Evolutionary conservation across 495 filamentous ascomycete genomes (phyloP).

Genomic region (Margaritispora aquatica): DNA sequence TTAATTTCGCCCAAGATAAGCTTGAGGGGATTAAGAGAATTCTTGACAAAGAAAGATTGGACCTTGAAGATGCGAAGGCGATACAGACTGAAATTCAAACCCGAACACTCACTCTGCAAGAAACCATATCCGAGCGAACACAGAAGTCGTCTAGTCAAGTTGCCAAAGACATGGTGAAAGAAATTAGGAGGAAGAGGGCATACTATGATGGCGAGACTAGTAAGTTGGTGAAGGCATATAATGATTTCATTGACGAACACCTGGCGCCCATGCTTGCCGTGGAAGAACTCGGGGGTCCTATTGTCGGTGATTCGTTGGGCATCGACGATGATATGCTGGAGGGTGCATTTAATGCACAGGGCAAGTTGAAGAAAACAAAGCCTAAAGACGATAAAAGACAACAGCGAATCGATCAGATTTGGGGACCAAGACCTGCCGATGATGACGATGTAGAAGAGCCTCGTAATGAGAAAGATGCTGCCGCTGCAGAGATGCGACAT

Average conservation of each 20-base stretch:
- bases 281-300: constrained; percentile 79
- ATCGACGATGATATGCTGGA: constrained; percentile 51
- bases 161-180: constrained; percentile 49
- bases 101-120: constrained; percentile 44
- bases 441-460: constrained; percentile 26
- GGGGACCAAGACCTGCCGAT: constrained; percentile 42
- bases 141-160: constrained; percentile 54
- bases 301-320: constrained; percentile 67
- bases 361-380: constrained; percentile 59
- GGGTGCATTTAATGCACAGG: constrained; percentile 66
- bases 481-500: constrained; percentile 58
- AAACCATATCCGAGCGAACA: constrained; percentile 44
- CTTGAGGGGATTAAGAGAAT: constrained; percentile 46
- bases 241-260: constrained; percentile 66
- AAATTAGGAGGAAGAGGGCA: constrained; percentile 51
- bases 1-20: constrained; percentile 45
- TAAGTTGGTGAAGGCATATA: constrained; percentile 53
- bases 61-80: constrained; percentile 52
- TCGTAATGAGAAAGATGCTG: constrained; percentile 55
- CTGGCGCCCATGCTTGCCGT: constrained; percentile 78
- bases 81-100: constrained; percentile 48
- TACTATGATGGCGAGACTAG: constrained; percentile 49
- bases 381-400: constrained; percentile 47
- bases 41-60: constrained; percentile 52
- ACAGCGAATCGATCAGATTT: constrained; percentile 68